Percentiles rank a stretch among this genome's conserved stretches.
Conservation (phyloP, 2,329 filamentous ascomycete genomes). For the Paecilomyces sp. region DNA sequence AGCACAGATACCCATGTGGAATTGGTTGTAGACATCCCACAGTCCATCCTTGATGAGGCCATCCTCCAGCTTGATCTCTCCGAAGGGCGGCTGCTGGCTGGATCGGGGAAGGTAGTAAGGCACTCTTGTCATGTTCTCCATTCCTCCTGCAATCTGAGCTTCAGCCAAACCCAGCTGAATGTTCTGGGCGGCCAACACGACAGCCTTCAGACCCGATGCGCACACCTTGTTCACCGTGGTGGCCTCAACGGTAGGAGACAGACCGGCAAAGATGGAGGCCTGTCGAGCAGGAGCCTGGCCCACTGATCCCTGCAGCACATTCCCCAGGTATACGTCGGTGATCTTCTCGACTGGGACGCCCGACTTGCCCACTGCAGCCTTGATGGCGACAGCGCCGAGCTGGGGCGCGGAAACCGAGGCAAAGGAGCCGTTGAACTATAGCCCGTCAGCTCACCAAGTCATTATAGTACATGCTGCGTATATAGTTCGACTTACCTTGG, state of each 20-base stretch:
- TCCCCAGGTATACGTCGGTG: conserved; percentile 94
- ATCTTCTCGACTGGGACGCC: conserved; percentile 73
- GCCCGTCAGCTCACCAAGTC: conserved; percentile 6
- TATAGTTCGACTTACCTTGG: conserved; percentile 54
- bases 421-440: conserved; percentile 89
- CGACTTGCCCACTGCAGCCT: conserved; percentile 80
- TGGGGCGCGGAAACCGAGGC: conserved; percentile 75
- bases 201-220: conserved; percentile 88
- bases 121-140: conserved; percentile 96
- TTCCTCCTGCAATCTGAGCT: conserved; percentile 85
- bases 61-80: conserved; percentile 80
- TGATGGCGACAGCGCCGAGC: conserved; percentile 86
- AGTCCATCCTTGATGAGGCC: conserved; percentile 90
- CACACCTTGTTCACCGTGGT: conserved; percentile 98
- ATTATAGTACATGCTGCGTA: not conserved
- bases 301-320: conserved; percentile 75
- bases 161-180: conserved; percentile 87
- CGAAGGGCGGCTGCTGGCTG: conserved; percentile 77
- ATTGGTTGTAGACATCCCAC: conserved; percentile 92
- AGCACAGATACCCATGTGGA: conserved; percentile 97
- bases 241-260: conserved; percentile 74
- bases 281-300: conserved; percentile 91
- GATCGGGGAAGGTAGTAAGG: conserved; percentile 84
- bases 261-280: conserved; percentile 79
- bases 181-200: conserved; percentile 83